Evolutionary conservation across 768 basidiomycete species (phyloP).

Genomic region (Tricholoma sp.): DNA sequence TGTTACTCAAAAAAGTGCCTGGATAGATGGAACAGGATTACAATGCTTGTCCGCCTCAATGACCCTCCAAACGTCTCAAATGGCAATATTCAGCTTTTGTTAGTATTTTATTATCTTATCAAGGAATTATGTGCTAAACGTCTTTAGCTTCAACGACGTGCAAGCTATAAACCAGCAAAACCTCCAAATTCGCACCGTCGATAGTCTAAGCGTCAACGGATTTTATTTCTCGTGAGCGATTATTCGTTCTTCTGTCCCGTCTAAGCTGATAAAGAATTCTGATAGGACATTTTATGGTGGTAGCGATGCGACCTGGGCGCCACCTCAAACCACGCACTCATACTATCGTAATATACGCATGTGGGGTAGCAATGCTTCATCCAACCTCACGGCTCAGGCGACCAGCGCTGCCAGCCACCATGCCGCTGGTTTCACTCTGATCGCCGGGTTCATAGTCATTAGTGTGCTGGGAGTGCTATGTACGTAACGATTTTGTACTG

Average conservation of each 20-base stretch:
- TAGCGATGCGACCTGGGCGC: conserved; percentile 65
- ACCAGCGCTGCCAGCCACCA: conserved; percentile 20
- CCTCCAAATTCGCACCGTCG: conserved; percentile 57
- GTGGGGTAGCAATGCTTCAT: conserved; percentile 51
- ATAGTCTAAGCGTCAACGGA: conserved; percentile 54
- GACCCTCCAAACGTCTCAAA: conserved; percentile 63
- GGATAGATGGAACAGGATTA: conserved; percentile 61
- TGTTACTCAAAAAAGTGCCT: conserved; percentile 2
- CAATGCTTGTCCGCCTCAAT: conserved; percentile 78
- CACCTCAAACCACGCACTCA: conserved; percentile 59
- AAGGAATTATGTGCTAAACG: not conserved
- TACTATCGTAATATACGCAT: conserved; percentile 75
- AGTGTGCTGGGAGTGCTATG: conserved; percentile 3
- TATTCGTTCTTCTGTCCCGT: not conserved
- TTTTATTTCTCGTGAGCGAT: conserved; percentile 70
- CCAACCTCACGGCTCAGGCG: conserved; percentile 36
- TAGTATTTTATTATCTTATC: conserved; percentile 21
- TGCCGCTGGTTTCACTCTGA: not conserved
- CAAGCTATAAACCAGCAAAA: conserved; percentile 54
- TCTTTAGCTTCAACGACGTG: conserved; percentile 63
- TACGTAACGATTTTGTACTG: conserved; percentile 1
- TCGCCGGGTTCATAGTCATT: conserved; percentile 1
- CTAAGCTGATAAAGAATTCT: conserved; percentile 1
- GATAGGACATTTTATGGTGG: conserved; percentile 81
- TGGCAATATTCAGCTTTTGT: conserved; percentile 70